A percentile compares a stretch with the other conserved stretches of the same genome.
phyloP scores from a whole-genome alignment of 306 rosid species.

The Gleditsia sinensis region DNA sequence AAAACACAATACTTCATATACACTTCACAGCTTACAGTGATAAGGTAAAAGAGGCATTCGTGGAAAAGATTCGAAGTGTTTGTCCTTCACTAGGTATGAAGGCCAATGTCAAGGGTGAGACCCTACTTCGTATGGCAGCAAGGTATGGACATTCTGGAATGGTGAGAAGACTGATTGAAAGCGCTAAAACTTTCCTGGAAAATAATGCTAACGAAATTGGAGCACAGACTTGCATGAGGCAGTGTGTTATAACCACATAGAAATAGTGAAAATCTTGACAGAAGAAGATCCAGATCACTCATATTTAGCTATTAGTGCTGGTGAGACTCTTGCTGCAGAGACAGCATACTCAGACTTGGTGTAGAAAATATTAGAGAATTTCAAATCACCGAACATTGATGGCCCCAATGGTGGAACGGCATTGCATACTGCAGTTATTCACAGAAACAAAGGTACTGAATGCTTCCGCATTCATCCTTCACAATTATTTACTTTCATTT shows the following conservation, averaged over 20 bases:
- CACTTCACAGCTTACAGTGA: too few relatives aligned
- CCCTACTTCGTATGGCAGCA: conserved; percentile 9
- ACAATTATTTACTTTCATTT: too few relatives aligned
- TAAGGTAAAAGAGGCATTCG: too few relatives aligned
- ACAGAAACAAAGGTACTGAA: not conserved
- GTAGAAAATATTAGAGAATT: not conserved
- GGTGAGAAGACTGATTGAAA: not conserved
- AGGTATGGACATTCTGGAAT: not conserved
- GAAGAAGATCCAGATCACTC: not conserved
- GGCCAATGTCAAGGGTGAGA: not conserved
- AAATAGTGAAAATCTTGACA: not conserved
- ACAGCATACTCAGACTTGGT: not conserved
- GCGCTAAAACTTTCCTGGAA: not conserved
- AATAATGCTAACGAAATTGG: not conserved
- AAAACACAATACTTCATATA: too few relatives aligned
- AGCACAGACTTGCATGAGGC: not conserved
- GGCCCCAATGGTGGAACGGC: conserved; percentile 1
- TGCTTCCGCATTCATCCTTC: not conserved
- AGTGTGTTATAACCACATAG: not conserved
- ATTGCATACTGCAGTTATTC: conserved; percentile 10
- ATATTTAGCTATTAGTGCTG: not conserved
- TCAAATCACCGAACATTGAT: not conserved
- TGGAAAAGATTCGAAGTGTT: too few relatives aligned
- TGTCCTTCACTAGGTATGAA: too few relatives aligned
- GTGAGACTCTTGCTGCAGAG: conserved; percentile 4